A percentile compares a stretch with the other conserved stretches of the same genome.
phyloP scores from a whole-genome alignment of 2,329 filamentous ascomycete species.

The Colletotrichum musicola region DNA sequence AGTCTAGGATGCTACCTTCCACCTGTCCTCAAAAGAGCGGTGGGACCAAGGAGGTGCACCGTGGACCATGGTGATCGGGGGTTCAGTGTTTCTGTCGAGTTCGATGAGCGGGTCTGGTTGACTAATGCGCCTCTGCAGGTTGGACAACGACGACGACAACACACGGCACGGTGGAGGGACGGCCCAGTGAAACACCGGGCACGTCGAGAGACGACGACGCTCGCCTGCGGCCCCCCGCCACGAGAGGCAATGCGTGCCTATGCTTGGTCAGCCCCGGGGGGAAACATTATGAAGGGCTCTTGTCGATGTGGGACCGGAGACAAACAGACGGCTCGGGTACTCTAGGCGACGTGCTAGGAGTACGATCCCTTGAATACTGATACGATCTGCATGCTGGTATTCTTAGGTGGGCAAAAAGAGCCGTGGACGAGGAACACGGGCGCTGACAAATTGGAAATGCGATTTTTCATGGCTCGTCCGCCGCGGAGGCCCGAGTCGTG shows the following conservation, averaged over 20 bases:
- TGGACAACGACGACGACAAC: conserved; percentile 1
- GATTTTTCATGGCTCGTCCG: background rate
- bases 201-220: background rate
- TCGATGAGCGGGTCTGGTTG: conserved; percentile 36
- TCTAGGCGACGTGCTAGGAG: too few relatives aligned
- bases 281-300: background rate
- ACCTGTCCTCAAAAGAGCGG: conserved; percentile 29
- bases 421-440: background rate
- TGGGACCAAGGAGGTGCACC: conserved; percentile 14
- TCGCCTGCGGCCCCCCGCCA: background rate
- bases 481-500: conserved; percentile 3
- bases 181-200: background rate
- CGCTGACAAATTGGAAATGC: conserved; percentile 33
- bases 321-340: too few relatives aligned
- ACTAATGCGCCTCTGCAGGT: conserved; percentile 22
- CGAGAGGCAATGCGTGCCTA: too few relatives aligned
- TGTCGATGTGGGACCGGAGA: background rate
- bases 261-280: too few relatives aligned
- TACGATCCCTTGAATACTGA: background rate
- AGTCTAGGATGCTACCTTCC: conserved; percentile 2
- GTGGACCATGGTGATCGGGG: conserved; percentile 17
- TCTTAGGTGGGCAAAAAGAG: background rate
- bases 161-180: background rate
- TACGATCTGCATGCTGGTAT: background rate
- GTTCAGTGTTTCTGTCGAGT: conserved; percentile 32